phyloP scores from a whole-genome alignment of 495 filamentous ascomycete species.

The Barbatosphaeria neglecta region DNA sequence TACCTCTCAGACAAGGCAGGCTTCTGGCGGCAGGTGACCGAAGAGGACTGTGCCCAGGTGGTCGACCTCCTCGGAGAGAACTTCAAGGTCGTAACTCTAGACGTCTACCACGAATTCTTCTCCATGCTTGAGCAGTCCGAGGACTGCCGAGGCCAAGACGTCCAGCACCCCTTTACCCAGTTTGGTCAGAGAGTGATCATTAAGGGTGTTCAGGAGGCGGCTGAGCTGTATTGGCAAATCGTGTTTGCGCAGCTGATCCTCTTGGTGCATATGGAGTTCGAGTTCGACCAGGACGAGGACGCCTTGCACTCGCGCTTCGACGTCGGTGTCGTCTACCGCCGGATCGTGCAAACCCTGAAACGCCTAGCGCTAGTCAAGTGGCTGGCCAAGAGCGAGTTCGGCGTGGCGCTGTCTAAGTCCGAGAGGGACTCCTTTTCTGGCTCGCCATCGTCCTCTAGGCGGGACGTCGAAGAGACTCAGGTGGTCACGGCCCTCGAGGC shows the following conservation, averaged over 20 bases:
- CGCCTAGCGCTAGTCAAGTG: slow-evolving; percentile 71
- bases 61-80: slow-evolving; percentile 45
- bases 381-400: slow-evolving; percentile 53
- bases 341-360: slow-evolving; percentile 53
- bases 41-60: slow-evolving; percentile 50
- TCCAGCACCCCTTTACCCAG: slow-evolving; percentile 40
- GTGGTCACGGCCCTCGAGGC: slow-evolving; percentile 40
- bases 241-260: slow-evolving; percentile 76
- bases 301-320: slow-evolving; percentile 52
- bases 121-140: slow-evolving; percentile 26
- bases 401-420: slow-evolving; percentile 22
- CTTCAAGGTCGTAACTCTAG: slow-evolving; percentile 41
- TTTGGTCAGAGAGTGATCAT: slow-evolving; percentile 65
- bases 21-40: slow-evolving; percentile 59
- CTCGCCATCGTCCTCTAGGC: slow-evolving; percentile 16
- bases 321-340: slow-evolving; percentile 52
- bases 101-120: slow-evolving; percentile 37
- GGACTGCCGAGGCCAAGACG: slow-evolving; percentile 23
- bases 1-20: slow-evolving; percentile 59
- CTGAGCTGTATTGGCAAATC: slow-evolving; percentile 53
- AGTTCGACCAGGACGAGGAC: slow-evolving; percentile 55
- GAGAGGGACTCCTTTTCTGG: slow-evolving; percentile 16
- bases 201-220: slow-evolving; percentile 65
- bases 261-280: slow-evolving; percentile 69
- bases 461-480: slow-evolving; percentile 24